phyloP scores from a whole-genome alignment of 1,139 yeast genomes.

The Kodamaea derodonti region DNA sequence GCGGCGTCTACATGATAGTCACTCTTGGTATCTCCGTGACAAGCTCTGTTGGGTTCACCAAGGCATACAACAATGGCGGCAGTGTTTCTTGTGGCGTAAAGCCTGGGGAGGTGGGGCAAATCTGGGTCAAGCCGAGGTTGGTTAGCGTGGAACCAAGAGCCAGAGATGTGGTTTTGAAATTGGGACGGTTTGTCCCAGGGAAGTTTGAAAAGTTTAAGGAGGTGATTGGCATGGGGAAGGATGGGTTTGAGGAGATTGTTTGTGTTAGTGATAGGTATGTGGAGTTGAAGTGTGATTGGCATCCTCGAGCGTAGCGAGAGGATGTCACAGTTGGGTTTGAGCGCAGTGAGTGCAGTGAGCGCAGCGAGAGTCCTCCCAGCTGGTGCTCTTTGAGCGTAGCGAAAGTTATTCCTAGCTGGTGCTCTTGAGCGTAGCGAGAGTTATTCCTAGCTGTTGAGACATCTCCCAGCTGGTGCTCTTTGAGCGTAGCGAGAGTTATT shows the following conservation, averaged over 20 bases:
- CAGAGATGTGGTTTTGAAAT: not conserved
- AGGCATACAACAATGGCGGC: not conserved
- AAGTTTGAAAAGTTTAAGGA: not conserved
- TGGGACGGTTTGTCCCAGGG: not conserved
- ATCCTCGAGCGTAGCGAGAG: not conserved
- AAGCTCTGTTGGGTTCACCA: not conserved
- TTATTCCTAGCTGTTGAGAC: no score
- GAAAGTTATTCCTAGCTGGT: no score
- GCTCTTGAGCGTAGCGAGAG: no score
- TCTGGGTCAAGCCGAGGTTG: conserved; percentile 1
- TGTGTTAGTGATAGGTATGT: not conserved
- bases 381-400: no score
- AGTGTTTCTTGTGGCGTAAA: not conserved
- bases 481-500: no score
- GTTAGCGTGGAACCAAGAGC: not conserved
- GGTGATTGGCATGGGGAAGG: not conserved
- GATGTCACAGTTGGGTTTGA: no score
- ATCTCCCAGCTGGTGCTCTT: no score
- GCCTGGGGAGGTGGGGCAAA: conserved; percentile 1
- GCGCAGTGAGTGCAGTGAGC: no score
- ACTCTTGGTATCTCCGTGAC: not conserved
- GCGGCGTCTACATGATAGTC: not conserved
- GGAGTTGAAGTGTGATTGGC: not conserved
- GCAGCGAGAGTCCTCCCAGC: no score
- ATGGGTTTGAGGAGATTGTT: not conserved